Conservation (phyloP, 257 asterid species). For the Datura wrightii region DNA sequence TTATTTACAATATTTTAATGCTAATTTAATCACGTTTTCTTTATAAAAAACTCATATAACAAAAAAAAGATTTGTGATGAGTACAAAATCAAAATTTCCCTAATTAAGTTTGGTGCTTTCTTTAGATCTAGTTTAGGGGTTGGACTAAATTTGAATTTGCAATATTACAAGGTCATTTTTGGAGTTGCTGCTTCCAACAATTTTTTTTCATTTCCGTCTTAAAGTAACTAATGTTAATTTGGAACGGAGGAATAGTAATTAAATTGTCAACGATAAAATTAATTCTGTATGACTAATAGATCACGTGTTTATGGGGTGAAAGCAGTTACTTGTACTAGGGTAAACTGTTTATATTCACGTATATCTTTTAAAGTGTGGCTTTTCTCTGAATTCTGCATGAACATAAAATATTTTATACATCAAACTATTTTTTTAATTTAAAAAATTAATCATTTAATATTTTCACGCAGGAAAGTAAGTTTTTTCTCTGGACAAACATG, state of each 20-base stretch:
- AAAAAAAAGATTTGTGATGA: not conserved
- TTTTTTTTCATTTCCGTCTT: no score
- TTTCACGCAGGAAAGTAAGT: not conserved
- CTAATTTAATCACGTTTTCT: no score
- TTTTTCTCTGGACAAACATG: conserved; percentile 29
- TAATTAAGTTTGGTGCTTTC: not conserved
- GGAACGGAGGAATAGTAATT: not conserved
- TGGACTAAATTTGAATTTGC: no score
- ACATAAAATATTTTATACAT: not conserved
- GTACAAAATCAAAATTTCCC: not conserved
- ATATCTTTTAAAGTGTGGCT: not conserved
- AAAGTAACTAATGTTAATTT: not conserved
- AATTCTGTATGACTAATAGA: not conserved
- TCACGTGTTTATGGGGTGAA: accelerated
- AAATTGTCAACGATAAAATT: not conserved
- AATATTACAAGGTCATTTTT: no score
- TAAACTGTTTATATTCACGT: not conserved
- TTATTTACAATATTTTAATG: not conserved
- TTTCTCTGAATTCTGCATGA: accelerated
- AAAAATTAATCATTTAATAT: not conserved
- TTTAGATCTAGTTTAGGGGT: not conserved
- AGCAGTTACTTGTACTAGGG: not conserved
- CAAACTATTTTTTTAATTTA: not conserved
- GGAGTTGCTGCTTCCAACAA: accelerated
- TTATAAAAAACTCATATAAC: no score